These are phyloP conservation scores for Brasilioporus rufonigricans DNA, from an alignment of 768 basidiomycete species.

Conservation along the genomic window DNA sequence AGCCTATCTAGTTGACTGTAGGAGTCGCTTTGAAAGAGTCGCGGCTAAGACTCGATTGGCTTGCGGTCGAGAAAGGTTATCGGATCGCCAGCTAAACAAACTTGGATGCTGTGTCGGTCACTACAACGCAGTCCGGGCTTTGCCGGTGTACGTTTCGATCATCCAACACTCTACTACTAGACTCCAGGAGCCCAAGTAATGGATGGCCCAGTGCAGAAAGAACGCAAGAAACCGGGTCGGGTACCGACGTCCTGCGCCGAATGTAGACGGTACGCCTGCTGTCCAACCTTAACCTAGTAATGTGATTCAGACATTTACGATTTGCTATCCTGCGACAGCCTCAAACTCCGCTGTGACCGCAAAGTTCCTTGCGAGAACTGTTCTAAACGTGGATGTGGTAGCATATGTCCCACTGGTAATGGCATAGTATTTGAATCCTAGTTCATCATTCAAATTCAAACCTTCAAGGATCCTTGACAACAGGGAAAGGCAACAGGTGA, in stretches of 20 bases:
- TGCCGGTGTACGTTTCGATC: too few species aligned
- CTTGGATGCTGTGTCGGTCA: too few species aligned
- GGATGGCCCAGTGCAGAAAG: conserved; percentile 23
- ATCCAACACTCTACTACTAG: too few species aligned
- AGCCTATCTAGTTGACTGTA: too few species aligned
- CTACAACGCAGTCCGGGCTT: not conserved
- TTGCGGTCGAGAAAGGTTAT: too few species aligned
- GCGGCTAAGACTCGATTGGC: too few species aligned
- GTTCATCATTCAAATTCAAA: not conserved
- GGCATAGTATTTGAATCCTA: conserved; percentile 1
- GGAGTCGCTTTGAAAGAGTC: too few species aligned
- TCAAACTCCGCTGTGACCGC: conserved; percentile 67
- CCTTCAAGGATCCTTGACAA: conserved; percentile 47
- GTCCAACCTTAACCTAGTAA: not conserved
- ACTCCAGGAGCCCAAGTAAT: not conserved
- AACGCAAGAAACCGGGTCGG: conserved; percentile 47
- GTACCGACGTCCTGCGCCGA: conserved; percentile 44
- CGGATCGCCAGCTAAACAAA: too few species aligned
- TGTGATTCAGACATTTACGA: not conserved
- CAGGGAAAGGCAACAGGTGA: conserved; percentile 60
- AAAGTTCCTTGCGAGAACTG: conserved; percentile 79
- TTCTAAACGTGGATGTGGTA: conserved; percentile 67
- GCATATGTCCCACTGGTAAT: conserved; percentile 75
- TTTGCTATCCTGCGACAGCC: conserved; percentile 27
- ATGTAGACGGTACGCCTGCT: conserved; percentile 34